Percentiles rank a stretch among this genome's conserved stretches.
Conservation (phyloP, 140 eudicot genomes). For the Ambrosia hybrid region DNA sequence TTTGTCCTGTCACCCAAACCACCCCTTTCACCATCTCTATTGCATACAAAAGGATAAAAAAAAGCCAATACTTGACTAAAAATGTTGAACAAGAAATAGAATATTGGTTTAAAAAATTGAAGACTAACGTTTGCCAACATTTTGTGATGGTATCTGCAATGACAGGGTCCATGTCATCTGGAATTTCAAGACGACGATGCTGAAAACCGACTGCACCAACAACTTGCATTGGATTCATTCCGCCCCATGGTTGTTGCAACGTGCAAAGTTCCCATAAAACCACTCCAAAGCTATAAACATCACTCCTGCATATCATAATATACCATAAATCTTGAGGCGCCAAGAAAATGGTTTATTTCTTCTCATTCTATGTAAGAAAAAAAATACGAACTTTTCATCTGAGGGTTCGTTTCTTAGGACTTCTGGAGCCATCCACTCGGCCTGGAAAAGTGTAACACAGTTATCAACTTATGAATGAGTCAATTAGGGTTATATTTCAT, state of each 20-base stretch:
- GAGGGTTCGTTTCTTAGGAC: slow-evolving; percentile 95
- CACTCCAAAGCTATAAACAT: slow-evolving; percentile 93
- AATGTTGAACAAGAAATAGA: neutral
- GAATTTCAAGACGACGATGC: slow-evolving; percentile 94
- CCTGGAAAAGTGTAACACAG: slow-evolving; percentile 54
- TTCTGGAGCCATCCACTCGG: slow-evolving; percentile 99
- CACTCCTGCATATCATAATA: slow-evolving; percentile 48
- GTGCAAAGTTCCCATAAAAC: slow-evolving; percentile 97
- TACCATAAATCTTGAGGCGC: neutral
- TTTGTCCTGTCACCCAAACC: neutral
- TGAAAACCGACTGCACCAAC: slow-evolving; percentile 99
- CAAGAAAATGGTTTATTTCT: slow-evolving; percentile 15
- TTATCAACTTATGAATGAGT: neutral
- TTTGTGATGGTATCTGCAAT: slow-evolving; percentile 69
- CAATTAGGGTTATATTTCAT: neutral
- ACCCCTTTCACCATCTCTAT: neutral
- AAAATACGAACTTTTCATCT: slow-evolving; percentile 74
- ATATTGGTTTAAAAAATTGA: neutral
- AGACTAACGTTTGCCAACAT: slow-evolving; percentile 97
- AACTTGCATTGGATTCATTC: slow-evolving; percentile 99
- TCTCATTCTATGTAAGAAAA: slow-evolving; percentile 5
- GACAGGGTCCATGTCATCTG: slow-evolving; percentile 66
- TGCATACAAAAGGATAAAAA: neutral
- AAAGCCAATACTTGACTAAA: neutral
- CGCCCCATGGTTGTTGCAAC: slow-evolving; percentile 96